Evolutionary conservation across 2,329 filamentous ascomycete genomes (phyloP).

Genomic region (Diaporthe vaccinii): DNA sequence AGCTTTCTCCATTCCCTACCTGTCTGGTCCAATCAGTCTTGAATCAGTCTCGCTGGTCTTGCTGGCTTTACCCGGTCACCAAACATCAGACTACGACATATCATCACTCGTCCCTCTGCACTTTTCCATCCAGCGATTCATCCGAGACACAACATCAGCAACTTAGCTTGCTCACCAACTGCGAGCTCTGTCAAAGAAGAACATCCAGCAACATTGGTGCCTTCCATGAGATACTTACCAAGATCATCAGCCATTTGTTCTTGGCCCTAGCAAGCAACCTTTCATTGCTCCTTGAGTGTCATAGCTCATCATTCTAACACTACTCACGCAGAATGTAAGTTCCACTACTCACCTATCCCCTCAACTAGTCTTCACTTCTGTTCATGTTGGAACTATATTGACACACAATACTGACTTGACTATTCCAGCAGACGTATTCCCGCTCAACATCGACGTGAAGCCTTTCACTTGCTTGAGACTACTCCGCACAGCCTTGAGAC

Average conservation of each 20-base stretch:
- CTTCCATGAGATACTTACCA: neutral
- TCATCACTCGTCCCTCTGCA: neutral
- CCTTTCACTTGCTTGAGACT: neutral
- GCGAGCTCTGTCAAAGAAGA: neutral
- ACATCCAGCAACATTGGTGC: neutral
- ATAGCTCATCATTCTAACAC: neutral
- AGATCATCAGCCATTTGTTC: neutral
- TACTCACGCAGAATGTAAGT: neutral
- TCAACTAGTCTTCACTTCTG: neutral
- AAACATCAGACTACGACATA: neutral
- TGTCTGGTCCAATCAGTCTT: neutral
- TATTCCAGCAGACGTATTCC: neutral
- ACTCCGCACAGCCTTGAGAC: neutral
- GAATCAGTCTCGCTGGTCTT: neutral
- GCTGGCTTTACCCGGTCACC: neutral
- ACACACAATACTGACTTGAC: neutral
- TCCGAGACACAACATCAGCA: neutral
- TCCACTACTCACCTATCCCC: neutral
- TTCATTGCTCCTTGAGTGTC: neutral
- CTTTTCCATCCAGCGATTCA: neutral
- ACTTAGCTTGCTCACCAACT: neutral
- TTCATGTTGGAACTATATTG: neutral
- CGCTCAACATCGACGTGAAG: neutral
- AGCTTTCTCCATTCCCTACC: neutral
- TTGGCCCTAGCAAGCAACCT: neutral